These are phyloP conservation scores for Leucocoprinus birnbaumii DNA, from an alignment of 768 basidiomycete genomes.

Conservation along the genomic window DNA sequence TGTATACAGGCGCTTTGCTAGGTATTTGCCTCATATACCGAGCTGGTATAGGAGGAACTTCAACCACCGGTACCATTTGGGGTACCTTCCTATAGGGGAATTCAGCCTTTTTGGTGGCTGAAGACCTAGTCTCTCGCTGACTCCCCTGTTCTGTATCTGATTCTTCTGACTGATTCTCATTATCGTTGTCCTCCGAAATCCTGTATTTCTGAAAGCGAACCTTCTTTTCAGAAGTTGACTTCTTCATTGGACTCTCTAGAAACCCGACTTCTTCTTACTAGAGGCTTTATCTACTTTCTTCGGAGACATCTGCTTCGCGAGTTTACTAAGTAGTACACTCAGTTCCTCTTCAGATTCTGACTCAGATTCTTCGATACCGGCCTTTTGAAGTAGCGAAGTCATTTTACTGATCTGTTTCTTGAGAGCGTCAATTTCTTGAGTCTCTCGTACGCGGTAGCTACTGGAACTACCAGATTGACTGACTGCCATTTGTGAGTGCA, in stretches of 20 bases:
- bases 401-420: too few relatives aligned
- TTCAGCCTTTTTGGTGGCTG: too few relatives aligned
- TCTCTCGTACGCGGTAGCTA: too few relatives aligned
- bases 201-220: neutral
- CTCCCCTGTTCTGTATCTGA: too few relatives aligned
- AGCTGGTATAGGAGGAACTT: neutral
- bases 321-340: neutral
- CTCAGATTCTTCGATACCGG: too few relatives aligned
- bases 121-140: too few relatives aligned
- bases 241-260: slow-evolving; percentile 8
- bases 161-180: too few relatives aligned
- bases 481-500: neutral
- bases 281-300: neutral
- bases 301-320: neutral
- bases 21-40: neutral
- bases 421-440: too few relatives aligned
- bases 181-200: neutral
- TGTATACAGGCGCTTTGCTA: neutral
- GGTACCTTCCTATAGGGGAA: neutral
- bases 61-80: neutral
- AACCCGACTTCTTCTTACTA: neutral
- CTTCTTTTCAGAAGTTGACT: neutral
- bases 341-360: neutral
- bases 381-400: too few relatives aligned
- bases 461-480: too few relatives aligned